Base-by-base conservation (phyloP, 768 basidiomycete genomes). In the Termitomyces sp. region DNA sequence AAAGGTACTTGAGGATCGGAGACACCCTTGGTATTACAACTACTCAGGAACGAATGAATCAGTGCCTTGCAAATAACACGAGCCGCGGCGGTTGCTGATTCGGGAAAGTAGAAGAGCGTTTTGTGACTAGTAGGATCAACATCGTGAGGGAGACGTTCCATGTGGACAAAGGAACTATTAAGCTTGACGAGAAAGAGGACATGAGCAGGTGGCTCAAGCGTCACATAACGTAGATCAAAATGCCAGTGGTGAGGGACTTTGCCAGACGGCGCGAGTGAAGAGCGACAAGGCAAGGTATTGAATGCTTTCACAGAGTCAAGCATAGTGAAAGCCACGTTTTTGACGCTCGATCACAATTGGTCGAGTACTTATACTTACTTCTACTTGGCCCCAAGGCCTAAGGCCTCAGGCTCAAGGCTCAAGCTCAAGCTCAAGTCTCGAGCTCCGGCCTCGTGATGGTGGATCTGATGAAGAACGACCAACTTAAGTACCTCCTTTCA, bases 201-300 rank as follows among this genome's bases (percentile, higher is more conserved):
- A 59, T 73, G 73, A 3, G 67, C 65, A 4, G 71, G 70, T 14
- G 72, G 73, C n/a, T 73, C 67, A 26, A 75, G 55, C 4, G 68
- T 66, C 3, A 75, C 60, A 57, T 69, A 75, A n/a, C 74, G 71
- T 20, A 74, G 38, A 46, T 75, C 73, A 33, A 75, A 75, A 55
- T 74, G 69, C 73, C 74, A 75, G 55, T 68, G 59, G 53, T 72
- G 72, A 10, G 66, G 58, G 1, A 67, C 64, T 35, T 16, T 38
- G 18, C 68, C 67, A 51, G 68, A 66, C 7, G 68, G 66, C 2
- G 58, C 26, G 13, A 59, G 55, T 14, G 52, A 54, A 8, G 61
- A 58, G 14, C 41, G 41, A 12, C 70, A 63, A 43, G 67, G 65
- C 9, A 72, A 61, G 9, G 61, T 57, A 44, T 71, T 74, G 64